Evolutionary conservation across 345 rosid genomes (phyloP).

Genomic region (Laguncularia racemosa): DNA sequence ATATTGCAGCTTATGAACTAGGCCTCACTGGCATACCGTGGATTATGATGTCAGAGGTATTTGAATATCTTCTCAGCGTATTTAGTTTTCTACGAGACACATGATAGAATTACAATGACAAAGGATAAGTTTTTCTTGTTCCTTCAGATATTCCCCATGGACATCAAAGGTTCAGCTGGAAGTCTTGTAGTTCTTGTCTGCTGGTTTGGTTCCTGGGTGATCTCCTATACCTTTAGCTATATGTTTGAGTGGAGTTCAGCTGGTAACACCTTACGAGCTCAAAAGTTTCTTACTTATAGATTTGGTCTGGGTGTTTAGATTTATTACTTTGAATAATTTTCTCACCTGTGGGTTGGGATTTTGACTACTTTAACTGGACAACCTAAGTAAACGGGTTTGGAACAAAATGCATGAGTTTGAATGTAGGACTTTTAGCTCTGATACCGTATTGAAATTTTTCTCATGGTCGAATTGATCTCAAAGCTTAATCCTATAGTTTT

Average conservation of each 20-base stretch:
- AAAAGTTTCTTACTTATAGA: background rate
- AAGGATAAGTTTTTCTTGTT: too few relatives aligned
- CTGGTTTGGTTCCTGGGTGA: conserved; percentile 47
- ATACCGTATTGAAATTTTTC: too few relatives aligned
- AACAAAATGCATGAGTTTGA: too few relatives aligned
- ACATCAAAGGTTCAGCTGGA: conserved; percentile 49
- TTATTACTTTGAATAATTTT: too few relatives aligned
- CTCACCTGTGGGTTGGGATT: too few relatives aligned
- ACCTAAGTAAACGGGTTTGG: too few relatives aligned
- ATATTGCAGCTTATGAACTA: conserved; percentile 29
- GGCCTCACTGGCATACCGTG: conserved; percentile 53
- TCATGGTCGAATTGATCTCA: too few relatives aligned
- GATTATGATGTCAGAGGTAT: conserved; percentile 57
- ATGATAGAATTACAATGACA: background rate
- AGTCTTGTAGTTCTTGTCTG: conserved; percentile 37
- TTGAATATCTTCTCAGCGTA: background rate
- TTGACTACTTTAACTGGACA: too few relatives aligned
- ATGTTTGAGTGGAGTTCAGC: conserved; percentile 46
- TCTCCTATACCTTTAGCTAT: conserved; percentile 35
- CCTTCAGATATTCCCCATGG: conserved; percentile 40
- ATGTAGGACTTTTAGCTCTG: too few relatives aligned
- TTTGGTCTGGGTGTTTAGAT: too few relatives aligned
- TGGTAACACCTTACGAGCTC: conserved; percentile 19
- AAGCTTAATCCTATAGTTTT: too few relatives aligned
- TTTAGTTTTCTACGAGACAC: background rate